Evolutionary conservation across 108 stramenopile species (phyloP).

Genomic region (Cyclostephanos invisitatus): DNA sequence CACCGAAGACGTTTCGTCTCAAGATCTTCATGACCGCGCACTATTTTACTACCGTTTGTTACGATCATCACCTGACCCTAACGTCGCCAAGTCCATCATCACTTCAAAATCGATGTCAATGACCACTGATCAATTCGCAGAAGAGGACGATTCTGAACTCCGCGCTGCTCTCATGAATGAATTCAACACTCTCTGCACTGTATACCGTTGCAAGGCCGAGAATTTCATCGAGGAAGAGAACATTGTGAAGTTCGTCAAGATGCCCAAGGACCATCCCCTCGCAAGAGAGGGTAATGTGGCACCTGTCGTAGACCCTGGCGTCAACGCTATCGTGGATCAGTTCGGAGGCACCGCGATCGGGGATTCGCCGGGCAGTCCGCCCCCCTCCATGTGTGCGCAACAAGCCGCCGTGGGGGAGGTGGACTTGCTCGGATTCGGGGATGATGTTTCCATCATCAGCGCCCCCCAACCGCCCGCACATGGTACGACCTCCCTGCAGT

Average conservation of each 20-base stretch:
- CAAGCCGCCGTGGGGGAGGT: conserved; percentile 31
- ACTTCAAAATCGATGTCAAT: conserved; percentile 59
- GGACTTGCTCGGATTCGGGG: conserved; percentile 79
- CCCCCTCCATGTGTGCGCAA: conserved; percentile 1
- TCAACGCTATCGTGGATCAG: conserved; percentile 41
- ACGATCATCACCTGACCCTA: conserved; percentile 76
- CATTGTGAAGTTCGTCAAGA: conserved; percentile 71
- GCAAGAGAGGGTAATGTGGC: conserved; percentile 36
- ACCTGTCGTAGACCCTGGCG: conserved; percentile 40
- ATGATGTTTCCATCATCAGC: conserved; percentile 47
- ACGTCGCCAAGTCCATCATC: conserved; percentile 68
- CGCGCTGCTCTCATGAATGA: conserved; percentile 86
- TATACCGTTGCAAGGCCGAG: conserved; percentile 89
- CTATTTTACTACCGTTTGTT: conserved; percentile 97
- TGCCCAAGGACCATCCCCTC: conserved; percentile 79
- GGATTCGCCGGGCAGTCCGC: conserved; percentile 16
- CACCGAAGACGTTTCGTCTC: conserved; percentile 88
- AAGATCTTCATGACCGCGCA: conserved; percentile 97
- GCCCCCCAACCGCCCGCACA: conserved; percentile 40
- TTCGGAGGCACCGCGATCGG: conserved; percentile 25
- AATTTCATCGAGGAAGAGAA: conserved; percentile 90
- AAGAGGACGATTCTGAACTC: conserved; percentile 79
- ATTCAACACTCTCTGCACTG: conserved; percentile 96
- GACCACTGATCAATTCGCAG: conserved; percentile 67
- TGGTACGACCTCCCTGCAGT: conserved; percentile 38